These are phyloP conservation scores for Triticum turgidum DNA, from an alignment of 176 grass and related monocot species.

Conservation along the genomic window DNA sequence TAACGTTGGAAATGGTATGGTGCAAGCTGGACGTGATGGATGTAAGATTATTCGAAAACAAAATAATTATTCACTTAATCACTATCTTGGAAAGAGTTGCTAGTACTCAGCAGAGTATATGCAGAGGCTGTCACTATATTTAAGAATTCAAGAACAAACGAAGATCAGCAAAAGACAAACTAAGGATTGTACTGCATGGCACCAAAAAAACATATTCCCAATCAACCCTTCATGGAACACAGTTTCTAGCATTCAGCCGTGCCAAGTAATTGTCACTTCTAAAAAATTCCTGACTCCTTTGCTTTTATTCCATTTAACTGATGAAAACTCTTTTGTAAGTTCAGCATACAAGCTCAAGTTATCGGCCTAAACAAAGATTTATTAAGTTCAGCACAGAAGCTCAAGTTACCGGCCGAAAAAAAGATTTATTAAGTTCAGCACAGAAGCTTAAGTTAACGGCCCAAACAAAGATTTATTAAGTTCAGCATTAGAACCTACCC, in stretches of 20 bases:
- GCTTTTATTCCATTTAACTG: slow-evolving; percentile 10
- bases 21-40: slow-evolving; percentile 19
- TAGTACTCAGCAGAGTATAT: neutral
- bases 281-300: neutral
- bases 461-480: neutral
- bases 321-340: neutral
- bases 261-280: neutral
- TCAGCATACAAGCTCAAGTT: neutral
- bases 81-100: slow-evolving; percentile 12
- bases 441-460: neutral
- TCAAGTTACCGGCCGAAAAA: neutral
- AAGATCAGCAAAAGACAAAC: neutral
- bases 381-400: neutral
- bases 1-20: slow-evolving; percentile 28
- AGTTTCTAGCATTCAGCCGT: neutral
- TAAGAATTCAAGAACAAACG: slow-evolving; percentile 3
- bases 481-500: neutral
- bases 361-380: neutral
- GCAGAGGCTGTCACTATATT: slow-evolving; percentile 11
- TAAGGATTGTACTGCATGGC: neutral
- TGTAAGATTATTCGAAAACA: slow-evolving; percentile 39
- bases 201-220: neutral
- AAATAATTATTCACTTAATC: slow-evolving; percentile 36
- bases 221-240: neutral
- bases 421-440: neutral